Evolutionary conservation across 2,329 filamentous ascomycete species (phyloP).

Genomic region (Xylariales sp.): DNA sequence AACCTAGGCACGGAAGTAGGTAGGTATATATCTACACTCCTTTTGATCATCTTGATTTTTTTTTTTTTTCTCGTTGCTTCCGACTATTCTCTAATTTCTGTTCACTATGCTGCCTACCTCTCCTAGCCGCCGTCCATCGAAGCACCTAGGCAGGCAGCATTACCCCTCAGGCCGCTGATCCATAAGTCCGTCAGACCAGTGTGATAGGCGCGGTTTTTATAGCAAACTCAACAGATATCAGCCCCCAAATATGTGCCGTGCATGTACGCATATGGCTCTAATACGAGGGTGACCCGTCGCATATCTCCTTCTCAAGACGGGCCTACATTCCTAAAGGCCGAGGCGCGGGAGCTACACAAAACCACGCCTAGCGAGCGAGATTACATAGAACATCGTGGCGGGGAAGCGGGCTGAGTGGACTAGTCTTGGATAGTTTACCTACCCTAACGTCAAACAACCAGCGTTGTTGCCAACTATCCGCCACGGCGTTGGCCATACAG

Average conservation of each 20-base stretch:
- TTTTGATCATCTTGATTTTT: no score
- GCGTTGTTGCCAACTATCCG: conserved; percentile 5
- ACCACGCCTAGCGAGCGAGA: background rate
- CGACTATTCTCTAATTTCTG: background rate
- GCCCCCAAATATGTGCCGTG: conserved; percentile 17
- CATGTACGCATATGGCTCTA: conserved; percentile 10
- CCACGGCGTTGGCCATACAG: conserved; percentile 16
- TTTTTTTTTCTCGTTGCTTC: background rate
- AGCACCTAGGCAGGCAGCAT: conserved; percentile 1
- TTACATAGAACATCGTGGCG: conserved; percentile 18
- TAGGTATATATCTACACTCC: no score
- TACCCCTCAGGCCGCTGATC: conserved; percentile 19
- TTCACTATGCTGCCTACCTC: no score
- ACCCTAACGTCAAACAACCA: conserved; percentile 11
- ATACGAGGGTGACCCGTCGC: conserved; percentile 33
- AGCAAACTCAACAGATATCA: conserved; percentile 21
- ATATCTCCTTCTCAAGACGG: conserved; percentile 8
- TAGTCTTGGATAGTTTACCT: conserved; percentile 1
- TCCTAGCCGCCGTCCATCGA: background rate
- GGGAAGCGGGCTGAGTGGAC: conserved; percentile 18
- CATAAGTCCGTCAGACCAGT: conserved; percentile 10
- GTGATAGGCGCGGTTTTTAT: conserved; percentile 17
- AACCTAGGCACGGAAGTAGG: no score
- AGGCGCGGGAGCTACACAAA: conserved; percentile 13
- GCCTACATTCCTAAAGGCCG: conserved; percentile 14